These are phyloP conservation scores for Dianthus caryophyllus DNA, from an alignment of 148 eudicot genomes.

Conservation along the genomic window DNA sequence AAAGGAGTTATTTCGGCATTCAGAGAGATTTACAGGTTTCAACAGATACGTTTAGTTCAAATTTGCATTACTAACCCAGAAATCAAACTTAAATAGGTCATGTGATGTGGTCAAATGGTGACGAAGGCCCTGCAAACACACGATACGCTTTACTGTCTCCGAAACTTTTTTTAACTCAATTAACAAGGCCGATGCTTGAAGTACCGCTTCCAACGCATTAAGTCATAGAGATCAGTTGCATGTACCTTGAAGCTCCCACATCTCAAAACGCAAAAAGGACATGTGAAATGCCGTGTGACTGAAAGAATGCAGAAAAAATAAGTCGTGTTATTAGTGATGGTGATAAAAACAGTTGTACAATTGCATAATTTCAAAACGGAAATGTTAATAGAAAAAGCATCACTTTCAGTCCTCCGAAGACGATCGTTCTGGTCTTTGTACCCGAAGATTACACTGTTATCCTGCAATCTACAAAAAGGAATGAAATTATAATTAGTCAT, in stretches of 20 bases:
- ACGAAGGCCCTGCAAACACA: conserved; percentile 63
- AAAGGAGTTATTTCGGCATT: background rate
- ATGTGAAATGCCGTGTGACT: conserved; percentile 81
- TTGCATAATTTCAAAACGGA: background rate
- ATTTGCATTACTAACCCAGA: conserved; percentile 64
- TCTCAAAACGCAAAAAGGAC: conserved; percentile 88
- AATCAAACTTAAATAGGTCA: conserved; percentile 85
- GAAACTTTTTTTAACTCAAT: background rate
- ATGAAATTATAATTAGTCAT: background rate
- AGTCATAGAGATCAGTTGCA: background rate
- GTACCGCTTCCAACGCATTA: no score
- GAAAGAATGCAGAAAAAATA: conserved; percentile 26
- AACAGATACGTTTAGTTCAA: conserved; percentile 8
- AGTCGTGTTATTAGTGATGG: background rate
- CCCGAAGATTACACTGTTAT: conserved; percentile 81
- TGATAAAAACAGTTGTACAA: background rate
- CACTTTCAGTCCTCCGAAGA: conserved; percentile 77
- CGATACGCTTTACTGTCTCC: conserved; percentile 10
- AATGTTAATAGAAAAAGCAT: background rate
- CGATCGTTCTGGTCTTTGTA: conserved; percentile 66
- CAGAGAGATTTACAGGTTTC: conserved; percentile 10
- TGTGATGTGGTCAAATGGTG: conserved; percentile 69
- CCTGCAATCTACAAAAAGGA: conserved; percentile 49
- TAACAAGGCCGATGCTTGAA: background rate
- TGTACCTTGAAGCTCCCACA: conserved; percentile 86